Conservation (phyloP, 2,329 filamentous ascomycete species). For the Dothistroma septosporum region DNA sequence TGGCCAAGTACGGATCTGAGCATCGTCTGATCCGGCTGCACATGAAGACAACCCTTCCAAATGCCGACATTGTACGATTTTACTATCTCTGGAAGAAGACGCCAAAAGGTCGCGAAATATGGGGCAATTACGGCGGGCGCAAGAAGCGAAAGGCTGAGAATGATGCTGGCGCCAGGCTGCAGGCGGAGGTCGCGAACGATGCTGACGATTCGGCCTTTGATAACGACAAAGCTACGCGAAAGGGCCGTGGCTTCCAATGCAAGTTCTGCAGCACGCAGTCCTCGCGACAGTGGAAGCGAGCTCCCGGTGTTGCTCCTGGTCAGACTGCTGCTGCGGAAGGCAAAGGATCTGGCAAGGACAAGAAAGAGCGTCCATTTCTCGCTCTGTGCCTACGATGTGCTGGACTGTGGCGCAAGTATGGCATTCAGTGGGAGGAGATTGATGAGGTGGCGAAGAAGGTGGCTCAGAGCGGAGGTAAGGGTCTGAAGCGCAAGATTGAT, state of each 20-base stretch:
- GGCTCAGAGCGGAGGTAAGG: slow-evolving; percentile 72
- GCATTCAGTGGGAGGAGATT: slow-evolving; percentile 89
- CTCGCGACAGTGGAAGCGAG: slow-evolving; percentile 87
- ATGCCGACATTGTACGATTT: slow-evolving; percentile 79
- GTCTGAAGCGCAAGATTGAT: slow-evolving; percentile 84
- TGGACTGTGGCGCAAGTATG: slow-evolving; percentile 91
- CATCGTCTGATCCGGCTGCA: slow-evolving; percentile 77
- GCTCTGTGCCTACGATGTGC: slow-evolving; percentile 88
- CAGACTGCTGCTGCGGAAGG: slow-evolving; percentile 65
- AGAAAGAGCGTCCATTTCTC: slow-evolving; percentile 67
- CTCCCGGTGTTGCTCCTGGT: slow-evolving; percentile 70
- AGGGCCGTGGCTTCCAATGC: slow-evolving; percentile 83
- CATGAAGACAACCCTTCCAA: slow-evolving; percentile 69
- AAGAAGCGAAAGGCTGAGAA: slow-evolving; percentile 70
- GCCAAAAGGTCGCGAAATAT: slow-evolving; percentile 75
- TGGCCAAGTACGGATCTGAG: slow-evolving; percentile 87
- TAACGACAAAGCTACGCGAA: slow-evolving; percentile 71
- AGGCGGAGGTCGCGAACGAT: slow-evolving; percentile 89
- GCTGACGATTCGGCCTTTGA: slow-evolving; percentile 96
- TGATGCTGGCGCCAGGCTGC: slow-evolving; percentile 67
- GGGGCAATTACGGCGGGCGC: slow-evolving; percentile 81
- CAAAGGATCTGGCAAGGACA: slow-evolving; percentile 66
- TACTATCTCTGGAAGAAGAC: slow-evolving; percentile 99
- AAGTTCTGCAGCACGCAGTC: slow-evolving; percentile 81
- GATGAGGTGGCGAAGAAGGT: slow-evolving; percentile 90